These are phyloP conservation scores for Fistulinella staudtii DNA, from an alignment of 1,284 basidiomycete species.

Conservation along the genomic window DNA sequence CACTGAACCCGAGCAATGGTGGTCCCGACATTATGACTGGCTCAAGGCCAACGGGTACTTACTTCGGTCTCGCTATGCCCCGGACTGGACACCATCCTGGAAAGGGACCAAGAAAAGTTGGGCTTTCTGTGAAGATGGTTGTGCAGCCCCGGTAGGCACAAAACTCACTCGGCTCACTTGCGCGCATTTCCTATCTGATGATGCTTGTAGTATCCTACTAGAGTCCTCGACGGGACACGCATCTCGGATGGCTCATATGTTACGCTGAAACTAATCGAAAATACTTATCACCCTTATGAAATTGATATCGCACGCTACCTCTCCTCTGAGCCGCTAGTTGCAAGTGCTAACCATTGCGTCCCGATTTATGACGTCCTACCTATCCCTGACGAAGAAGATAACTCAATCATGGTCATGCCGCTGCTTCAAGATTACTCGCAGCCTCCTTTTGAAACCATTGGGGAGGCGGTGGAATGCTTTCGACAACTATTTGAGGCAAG, in stretches of 20 bases:
- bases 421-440: slow-evolving; percentile 21
- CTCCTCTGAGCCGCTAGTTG: slow-evolving; percentile 10
- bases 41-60: slow-evolving; percentile 33
- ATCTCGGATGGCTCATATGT: slow-evolving; percentile 28
- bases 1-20: slow-evolving; percentile 19
- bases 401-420: slow-evolving; percentile 31
- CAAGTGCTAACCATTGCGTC: slow-evolving; percentile 33
- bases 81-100: slow-evolving; percentile 39
- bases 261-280: slow-evolving; percentile 29
- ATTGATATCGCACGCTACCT: slow-evolving; percentile 24
- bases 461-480: slow-evolving; percentile 34
- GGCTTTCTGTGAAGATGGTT: slow-evolving; percentile 26
- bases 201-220: slow-evolving; percentile 7
- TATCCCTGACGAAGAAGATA: slow-evolving; percentile 14
- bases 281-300: slow-evolving; percentile 21
- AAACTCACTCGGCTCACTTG: no score
- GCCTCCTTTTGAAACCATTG: slow-evolving; percentile 30
- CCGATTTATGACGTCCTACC: slow-evolving; percentile 30
- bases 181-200: not conserved
- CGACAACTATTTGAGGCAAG: slow-evolving; percentile 37
- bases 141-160: not conserved
- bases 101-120: slow-evolving; percentile 11
- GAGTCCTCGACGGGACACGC: slow-evolving; percentile 33
- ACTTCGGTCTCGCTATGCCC: slow-evolving; percentile 34
- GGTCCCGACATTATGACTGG: slow-evolving; percentile 32